Base-by-base conservation (phyloP, 139 green algal species). In the Coccomyxa sp. region DNA sequence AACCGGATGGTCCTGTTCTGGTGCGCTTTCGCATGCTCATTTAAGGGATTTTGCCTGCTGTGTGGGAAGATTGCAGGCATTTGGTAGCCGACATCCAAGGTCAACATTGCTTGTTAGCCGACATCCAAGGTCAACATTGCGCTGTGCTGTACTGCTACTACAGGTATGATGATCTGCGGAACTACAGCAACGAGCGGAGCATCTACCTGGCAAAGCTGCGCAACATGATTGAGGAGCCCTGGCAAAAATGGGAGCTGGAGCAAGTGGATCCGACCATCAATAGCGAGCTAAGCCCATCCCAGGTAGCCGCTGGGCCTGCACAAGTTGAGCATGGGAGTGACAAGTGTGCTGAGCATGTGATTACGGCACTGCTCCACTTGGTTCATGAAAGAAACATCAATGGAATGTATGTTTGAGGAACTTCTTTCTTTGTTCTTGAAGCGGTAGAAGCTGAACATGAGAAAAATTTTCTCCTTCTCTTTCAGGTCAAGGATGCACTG, bases 1-100 rank as follows among this genome's bases (percentile, higher is more conserved):
- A 93, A 93, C 84, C 83, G 90, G 3, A 82, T 91, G n/a, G 86
- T 82, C 67, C 78, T 90, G 67, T 93, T 93, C 81, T 93, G 90
- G 90, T 93, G 68, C 59, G 89, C 23, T 45, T 21, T 66, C 18
- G 7, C 7, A 51, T 3, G 38, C 38, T 51, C 38, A 7, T 7
- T 7, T 7, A 51, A 51, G 38, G 38, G 38, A 7, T 51, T 51
- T 51, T 51, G 38, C 38, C 38, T 51, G 3, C 38, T 51, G 38
- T 51, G 7, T 51, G 7, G 38, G 3, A 51, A 51, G 38, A 51
- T 3, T 51, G 38, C 38, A 51, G 38, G 38, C 38, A 51, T 51
- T 51, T 3, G 38, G 38, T 51, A 51, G 38, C 38, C 3, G 38
- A 51, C 38, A 51, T 3, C 3, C 38, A 51, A 51, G 38, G 3